Base-by-base conservation (phyloP, 306 rosid genomes). In the Cicer cuneatum region DNA sequence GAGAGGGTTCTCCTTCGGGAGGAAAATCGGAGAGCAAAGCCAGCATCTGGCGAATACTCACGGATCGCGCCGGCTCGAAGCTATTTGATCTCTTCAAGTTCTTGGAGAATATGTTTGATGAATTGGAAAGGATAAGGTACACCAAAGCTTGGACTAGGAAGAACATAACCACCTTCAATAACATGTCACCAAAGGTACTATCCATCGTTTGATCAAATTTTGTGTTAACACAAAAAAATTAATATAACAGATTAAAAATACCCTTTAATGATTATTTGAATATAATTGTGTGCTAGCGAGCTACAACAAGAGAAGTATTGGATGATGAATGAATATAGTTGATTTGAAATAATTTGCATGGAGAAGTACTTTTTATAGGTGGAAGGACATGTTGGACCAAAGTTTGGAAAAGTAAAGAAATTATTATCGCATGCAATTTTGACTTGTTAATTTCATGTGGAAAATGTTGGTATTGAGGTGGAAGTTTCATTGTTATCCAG, bases 51-150 rank as follows among this genome's bases (percentile, higher is more conserved):
- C 96, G 92, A 71, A 91, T 84, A 51, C 91, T 86, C 0, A 82
- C 33, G 0, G 96, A 91, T 0, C 98, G 87, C 4, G 94, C 90
- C 0, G 94, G 84, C 74, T 62, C 78, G 77, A 93, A 93, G 83
- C 91, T 93, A 37, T 78, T 69, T 0, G 97, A 71, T 73, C 86
- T 85, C 83, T 77, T 69, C 1, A 11, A 71, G 13, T 72, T 66
- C 53, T 80, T 84, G 83, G 93, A 88, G 90, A 93, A 91, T 66
- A 88, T 57, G 80, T 83, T 84, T 33, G 98, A 93, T 40, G 98
- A 93, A 12, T 87, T 88, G 2, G 90, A 85, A 45, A 93, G 96
- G 52, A 93, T 93, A 10, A 93, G 82, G 78, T 91, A 93, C 9
- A 93, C 96, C 81, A 93, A 75, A 73, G 70, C 85, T 66, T 91